Evolutionary conservation across 139 green algal genomes (phyloP), one percentile per base, ranked within the genome.

Genomic region (Raphidocelis subcapitata): DNA sequence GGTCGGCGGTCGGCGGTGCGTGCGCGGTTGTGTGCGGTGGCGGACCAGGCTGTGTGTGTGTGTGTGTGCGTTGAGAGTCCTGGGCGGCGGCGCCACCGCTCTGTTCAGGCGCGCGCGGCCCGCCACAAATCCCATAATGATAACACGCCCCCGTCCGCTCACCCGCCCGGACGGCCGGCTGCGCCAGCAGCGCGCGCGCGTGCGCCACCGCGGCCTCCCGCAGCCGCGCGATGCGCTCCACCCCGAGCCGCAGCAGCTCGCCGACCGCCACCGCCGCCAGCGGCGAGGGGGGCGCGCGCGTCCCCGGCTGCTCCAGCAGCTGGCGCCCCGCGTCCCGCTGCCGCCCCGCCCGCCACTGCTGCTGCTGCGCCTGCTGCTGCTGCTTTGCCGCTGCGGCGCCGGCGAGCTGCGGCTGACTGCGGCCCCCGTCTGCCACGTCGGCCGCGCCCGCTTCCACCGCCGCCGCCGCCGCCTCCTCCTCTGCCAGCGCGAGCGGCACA

Each of bases 151-250:
- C 8, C 41, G 41, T 49, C 41, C 8, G 41, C 41, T 12, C 28
- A 52, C 47, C 66, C 37, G 44, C 16, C 32, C 41, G 31, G 29
- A 52, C 52, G 2, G 62, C 49, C 15, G 35, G 63, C 36, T 66
- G 49, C 0, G 37, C 31, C 23, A 88, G 67, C 32, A 92, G 60
- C 12, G 56, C 2, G 8, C 32, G 62, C 31, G 86, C 28, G 26
- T 81, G 62, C 0, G 35, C 67, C 29, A 77, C 28, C 1, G 88
- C 88, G 0, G 62, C 69, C 57, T 92, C 83, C 1, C 94, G 79
- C 59, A 95, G 41, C 2, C 86, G 80, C 0, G 85, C 86, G 31
- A 98, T 95, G 65, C 93, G 92, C 82, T 98, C 94, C 36, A 91
- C 82, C 0, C 79, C 80, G 75, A 97, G 92, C 60, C 91, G 88